Evolutionary conservation across 1,139 yeast species (phyloP), one percentile per base, ranked within the genome.

Genomic region (Pichia kudriavzevii): DNA sequence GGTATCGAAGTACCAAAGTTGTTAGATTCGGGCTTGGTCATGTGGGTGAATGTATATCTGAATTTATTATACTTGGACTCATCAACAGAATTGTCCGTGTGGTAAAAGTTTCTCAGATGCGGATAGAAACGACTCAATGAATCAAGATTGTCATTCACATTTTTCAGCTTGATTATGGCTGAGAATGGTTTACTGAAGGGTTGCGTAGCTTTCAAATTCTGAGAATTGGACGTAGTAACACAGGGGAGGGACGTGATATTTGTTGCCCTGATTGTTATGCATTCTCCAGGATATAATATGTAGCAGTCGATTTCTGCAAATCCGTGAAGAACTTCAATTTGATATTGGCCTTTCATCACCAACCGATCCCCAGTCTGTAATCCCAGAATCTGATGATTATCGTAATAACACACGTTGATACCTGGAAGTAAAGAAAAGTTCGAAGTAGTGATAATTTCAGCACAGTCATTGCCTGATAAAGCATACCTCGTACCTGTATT

Each of bases 271-370:
- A 76, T 58, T 2, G 52, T 48, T 22, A 61, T 50, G 5, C 28
- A 4, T 8, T 23, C 14, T 6, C 18, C 11, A 3, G 25, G 9
- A 4, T 20, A n/a, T 2, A 39, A 13, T 5, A 20, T 15, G 10
- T 31, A 35, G 9, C 32, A 25, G 32, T 80, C 63, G 9, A 76
- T 52, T 0, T 64, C 51, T 2, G 72, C 50, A 1, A 78, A 73
- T 12, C 95, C 95, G 47, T 73, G 61, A 34, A 71, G 64, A 1
- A 83, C 62, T 6, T 60, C 59, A 17, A 83, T 34, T 7, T 45
- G 50, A 47, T 69, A 79, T 43, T 72, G 76, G 0, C 95, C 95
- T 29, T 67, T 64, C 2, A 82, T 40, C 22, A 75, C 56, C 3
- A 83, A 45, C 25, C 58, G 60, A 47, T 82, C 81, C 28, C 60